Base-by-base conservation (phyloP, 805 yeast species). In the Ogataea nonfermentans region DNA sequence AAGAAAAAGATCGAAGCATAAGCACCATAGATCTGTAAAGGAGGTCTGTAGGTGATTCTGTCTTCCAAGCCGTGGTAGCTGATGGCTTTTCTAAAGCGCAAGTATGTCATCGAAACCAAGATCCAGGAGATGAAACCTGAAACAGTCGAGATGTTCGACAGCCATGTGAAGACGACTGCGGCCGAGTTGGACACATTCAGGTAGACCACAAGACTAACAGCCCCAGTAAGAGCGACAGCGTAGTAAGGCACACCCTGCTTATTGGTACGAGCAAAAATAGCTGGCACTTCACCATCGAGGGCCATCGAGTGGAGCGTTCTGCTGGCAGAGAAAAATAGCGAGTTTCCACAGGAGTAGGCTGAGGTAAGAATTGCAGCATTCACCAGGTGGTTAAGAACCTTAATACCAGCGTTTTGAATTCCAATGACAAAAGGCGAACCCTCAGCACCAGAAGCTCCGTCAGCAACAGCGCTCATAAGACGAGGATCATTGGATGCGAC, bases 341-440 rank as follows among this genome's bases (percentile, higher is more conserved):
- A 80, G 65, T 85, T 87, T 23, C 87, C 87, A 35, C 90, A 89
- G 10, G 91, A 56, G 33, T 66, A 73, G 12, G 71, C 71, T 4
- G 69, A 62, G 2, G 68, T 55, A 19, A 71, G 52, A 24, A 88
- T 82, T 55, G 84, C 79, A 3, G 82, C 91, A 59, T 89, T 89
- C 56, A 88, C 73, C 34, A 89, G 77, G 49, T 82, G 84, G 40
- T 87, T 90, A 48, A 88, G 67, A 2, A 77, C 90, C 20, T 59
- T 57, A 48, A 87, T 84, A 35, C 76, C 70, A 12, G 87, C 84
- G 49, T 71, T 73, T 53, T 77, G 77, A 54, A 87, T 81, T 39
- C 95, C 95, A 57, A 86, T 81, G 37, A 86, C 91, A 54, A 84
- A 88, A 24, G 96, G 96, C 11, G 95, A 84, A 14, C 91, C 91